Conservation (phyloP, 202 grass and related monocot genomes). For the Digitaria exilis region DNA sequence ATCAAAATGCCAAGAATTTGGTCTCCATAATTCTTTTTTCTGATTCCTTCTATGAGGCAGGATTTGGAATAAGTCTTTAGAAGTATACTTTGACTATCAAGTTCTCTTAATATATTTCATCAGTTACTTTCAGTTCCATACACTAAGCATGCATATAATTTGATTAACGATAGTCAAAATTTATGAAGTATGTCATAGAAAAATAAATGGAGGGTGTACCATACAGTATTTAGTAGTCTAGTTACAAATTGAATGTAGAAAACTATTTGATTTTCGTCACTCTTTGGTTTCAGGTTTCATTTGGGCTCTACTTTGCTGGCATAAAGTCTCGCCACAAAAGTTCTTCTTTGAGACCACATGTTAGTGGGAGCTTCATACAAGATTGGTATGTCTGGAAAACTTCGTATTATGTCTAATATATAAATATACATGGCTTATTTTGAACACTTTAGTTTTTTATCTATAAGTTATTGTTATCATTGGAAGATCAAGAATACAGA, state of each 20-base stretch:
- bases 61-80: too few relatives aligned
- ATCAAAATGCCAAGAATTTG: too few relatives aligned
- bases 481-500: background rate
- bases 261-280: background rate
- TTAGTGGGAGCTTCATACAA: conserved; percentile 78
- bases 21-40: too few relatives aligned
- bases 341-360: conserved; percentile 83
- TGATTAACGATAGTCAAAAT: too few relatives aligned
- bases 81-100: too few relatives aligned
- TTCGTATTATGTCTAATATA: background rate
- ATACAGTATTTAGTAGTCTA: background rate
- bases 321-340: conserved; percentile 59
- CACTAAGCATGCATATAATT: too few relatives aligned
- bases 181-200: too few relatives aligned
- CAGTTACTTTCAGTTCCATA: too few relatives aligned
- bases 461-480: background rate
- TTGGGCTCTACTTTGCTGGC: conserved; percentile 59
- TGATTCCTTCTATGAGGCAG: too few relatives aligned
- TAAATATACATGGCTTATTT: background rate
- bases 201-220: too few relatives aligned
- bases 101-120: too few relatives aligned
- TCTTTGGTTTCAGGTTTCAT: conserved; percentile 66
- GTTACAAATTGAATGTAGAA: background rate
- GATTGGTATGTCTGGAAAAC: conserved; percentile 66
- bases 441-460: background rate